Evolutionary conservation across 257 asterid species (phyloP).

Genomic region (Echites panduratus): DNA sequence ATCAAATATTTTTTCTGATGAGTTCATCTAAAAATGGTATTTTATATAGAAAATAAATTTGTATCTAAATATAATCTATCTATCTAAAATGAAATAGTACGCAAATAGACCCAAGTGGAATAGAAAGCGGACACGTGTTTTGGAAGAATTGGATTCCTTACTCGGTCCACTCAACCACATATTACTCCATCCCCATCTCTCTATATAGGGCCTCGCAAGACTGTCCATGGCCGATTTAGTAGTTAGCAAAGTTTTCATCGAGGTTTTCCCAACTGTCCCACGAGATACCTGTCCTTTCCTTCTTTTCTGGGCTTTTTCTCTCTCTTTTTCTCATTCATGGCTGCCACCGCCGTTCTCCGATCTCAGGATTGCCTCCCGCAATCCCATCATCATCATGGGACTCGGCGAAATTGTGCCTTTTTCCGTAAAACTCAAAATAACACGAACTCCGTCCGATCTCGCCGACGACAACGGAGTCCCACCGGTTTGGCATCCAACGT

Average conservation of each 20-base stretch:
- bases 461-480: slow-evolving; percentile 18
- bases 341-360: slow-evolving; percentile 9
- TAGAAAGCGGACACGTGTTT: not conserved
- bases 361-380: slow-evolving; percentile 5
- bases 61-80: too few species aligned
- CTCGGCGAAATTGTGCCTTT: not conserved
- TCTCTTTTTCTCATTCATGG: slow-evolving; percentile 3
- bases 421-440: not conserved
- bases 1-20: too few species aligned
- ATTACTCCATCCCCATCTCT: too few species aligned
- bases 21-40: too few species aligned
- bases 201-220: not conserved
- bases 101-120: too few species aligned
- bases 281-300: not conserved
- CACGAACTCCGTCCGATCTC: not conserved
- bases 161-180: not conserved
- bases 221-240: not conserved
- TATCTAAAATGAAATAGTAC: too few species aligned
- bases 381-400: not conserved
- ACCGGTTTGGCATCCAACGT: slow-evolving; percentile 7
- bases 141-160: not conserved
- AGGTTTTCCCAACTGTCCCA: not conserved
- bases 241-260: not conserved
- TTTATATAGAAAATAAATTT: too few species aligned
- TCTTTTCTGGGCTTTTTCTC: not conserved